Evolutionary conservation across 2,329 filamentous ascomycete genomes (phyloP).

Genomic region (Seiridium cupressi): DNA sequence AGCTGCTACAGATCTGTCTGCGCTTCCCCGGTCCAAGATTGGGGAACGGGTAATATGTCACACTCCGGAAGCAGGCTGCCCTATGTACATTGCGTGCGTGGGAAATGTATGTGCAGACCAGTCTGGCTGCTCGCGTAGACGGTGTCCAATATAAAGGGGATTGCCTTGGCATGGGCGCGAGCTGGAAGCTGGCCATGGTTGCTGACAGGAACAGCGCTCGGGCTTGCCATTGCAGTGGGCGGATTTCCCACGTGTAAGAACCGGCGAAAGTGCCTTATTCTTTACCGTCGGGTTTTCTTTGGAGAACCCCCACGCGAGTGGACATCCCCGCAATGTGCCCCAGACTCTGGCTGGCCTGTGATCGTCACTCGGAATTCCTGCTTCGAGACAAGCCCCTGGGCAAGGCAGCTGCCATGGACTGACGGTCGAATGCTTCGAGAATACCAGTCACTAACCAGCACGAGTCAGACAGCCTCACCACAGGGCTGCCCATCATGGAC

Average conservation of each 20-base stretch:
- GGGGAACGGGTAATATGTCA: neutral
- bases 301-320: neutral
- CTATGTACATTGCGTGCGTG: too few relatives aligned
- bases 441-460: neutral
- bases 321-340: constrained; percentile 20
- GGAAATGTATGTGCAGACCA: neutral
- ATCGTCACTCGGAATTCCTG: constrained; percentile 14
- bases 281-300: neutral
- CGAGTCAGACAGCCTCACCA: neutral
- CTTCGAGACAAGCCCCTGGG: neutral
- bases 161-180: neutral
- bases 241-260: neutral
- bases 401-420: neutral
- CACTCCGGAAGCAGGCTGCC: neutral
- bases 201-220: neutral
- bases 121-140: neutral
- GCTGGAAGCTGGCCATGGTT: neutral
- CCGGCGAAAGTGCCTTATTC: neutral
- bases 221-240: neutral
- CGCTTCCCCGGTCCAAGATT: neutral
- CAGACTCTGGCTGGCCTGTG: constrained; percentile 19
- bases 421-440: neutral
- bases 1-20: neutral
- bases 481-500: neutral
- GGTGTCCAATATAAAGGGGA: neutral